Percentiles rank a stretch among this genome's conserved stretches.
These are phyloP conservation scores for Datisca glomerata DNA, from an alignment of 306 rosid genomes.

Conservation along the genomic window DNA sequence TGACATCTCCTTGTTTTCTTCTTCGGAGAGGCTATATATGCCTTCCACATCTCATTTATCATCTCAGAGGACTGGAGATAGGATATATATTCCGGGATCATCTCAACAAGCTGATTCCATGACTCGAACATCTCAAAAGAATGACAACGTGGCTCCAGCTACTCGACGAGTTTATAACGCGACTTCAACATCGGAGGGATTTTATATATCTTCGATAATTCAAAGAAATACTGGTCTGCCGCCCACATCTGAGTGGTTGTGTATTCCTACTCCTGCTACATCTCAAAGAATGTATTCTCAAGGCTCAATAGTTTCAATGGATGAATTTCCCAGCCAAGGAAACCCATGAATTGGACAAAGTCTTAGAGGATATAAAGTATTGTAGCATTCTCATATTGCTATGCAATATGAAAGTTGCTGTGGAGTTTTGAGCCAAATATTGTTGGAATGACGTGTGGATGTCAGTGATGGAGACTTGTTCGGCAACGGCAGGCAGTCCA, in stretches of 20 bases:
- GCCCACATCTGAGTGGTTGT: slow-evolving; percentile 30
- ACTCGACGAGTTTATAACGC: slow-evolving; percentile 24
- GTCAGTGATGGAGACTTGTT: no score
- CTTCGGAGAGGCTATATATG: slow-evolving; percentile 27
- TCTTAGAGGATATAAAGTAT: slow-evolving; percentile 27
- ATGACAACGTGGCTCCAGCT: slow-evolving; percentile 21
- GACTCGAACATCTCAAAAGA: slow-evolving; percentile 31
- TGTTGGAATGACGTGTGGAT: no score
- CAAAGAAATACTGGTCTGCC: slow-evolving; percentile 20
- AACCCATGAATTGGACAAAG: slow-evolving; percentile 24
- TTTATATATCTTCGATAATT: slow-evolving; percentile 23
- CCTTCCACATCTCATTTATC: slow-evolving; percentile 15
- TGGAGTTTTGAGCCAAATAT: not conserved
- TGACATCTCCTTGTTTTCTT: slow-evolving; percentile 17
- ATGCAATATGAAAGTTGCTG: no score
- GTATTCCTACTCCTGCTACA: slow-evolving; percentile 24
- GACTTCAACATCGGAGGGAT: slow-evolving; percentile 28
- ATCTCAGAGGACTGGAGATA: slow-evolving; percentile 27
- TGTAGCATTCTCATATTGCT: no score
- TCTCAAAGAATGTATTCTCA: slow-evolving; percentile 37
- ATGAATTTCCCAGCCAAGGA: slow-evolving; percentile 42
- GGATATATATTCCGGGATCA: slow-evolving; percentile 20
- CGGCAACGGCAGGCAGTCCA: no score
- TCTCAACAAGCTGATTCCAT: no score
- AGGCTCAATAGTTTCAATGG: slow-evolving; percentile 30